Evolutionary conservation across 345 rosid species (phyloP).

Genomic region (Hibiscus tridactylites): DNA sequence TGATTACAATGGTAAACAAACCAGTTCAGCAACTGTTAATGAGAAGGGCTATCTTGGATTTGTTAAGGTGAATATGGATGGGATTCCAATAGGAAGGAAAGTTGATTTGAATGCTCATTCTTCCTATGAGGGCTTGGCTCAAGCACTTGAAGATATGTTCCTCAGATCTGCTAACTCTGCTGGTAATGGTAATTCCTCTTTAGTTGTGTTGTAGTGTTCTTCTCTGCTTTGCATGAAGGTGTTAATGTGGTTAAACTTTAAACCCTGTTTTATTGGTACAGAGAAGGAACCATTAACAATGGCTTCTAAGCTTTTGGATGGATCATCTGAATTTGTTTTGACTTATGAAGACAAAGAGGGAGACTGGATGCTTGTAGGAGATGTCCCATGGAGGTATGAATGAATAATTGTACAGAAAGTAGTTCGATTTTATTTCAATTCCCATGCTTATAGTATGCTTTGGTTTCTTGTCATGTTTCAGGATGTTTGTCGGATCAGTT

Average conservation of each 20-base stretch:
- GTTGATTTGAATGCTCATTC: slow-evolving; percentile 75
- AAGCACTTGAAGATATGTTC: slow-evolving; percentile 76
- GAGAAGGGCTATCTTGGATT: slow-evolving; percentile 54
- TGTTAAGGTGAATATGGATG: slow-evolving; percentile 89
- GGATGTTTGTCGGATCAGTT: slow-evolving; percentile 75
- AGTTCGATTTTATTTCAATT: background rate
- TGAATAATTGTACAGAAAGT: background rate
- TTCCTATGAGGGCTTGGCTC: slow-evolving; percentile 57
- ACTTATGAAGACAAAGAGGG: slow-evolving; percentile 95
- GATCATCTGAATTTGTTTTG: slow-evolving; percentile 76
- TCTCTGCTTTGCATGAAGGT: background rate
- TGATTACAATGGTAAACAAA: slow-evolving; percentile 11
- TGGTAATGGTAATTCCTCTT: slow-evolving; percentile 32
- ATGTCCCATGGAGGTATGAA: slow-evolving; percentile 91
- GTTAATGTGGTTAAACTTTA: background rate
- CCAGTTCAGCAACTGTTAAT: slow-evolving; percentile 12
- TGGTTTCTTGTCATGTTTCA: slow-evolving; percentile 12
- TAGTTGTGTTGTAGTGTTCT: background rate
- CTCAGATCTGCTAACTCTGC: slow-evolving; percentile 29
- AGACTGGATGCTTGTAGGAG: slow-evolving; percentile 98
- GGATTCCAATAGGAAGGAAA: slow-evolving; percentile 82
- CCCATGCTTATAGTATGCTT: background rate
- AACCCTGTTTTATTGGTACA: slow-evolving; percentile 13
- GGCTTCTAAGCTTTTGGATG: slow-evolving; percentile 63
- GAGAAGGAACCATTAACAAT: slow-evolving; percentile 27